Conservation (phyloP, 208 protist species). For the Leishmania lainsoni region DNA sequence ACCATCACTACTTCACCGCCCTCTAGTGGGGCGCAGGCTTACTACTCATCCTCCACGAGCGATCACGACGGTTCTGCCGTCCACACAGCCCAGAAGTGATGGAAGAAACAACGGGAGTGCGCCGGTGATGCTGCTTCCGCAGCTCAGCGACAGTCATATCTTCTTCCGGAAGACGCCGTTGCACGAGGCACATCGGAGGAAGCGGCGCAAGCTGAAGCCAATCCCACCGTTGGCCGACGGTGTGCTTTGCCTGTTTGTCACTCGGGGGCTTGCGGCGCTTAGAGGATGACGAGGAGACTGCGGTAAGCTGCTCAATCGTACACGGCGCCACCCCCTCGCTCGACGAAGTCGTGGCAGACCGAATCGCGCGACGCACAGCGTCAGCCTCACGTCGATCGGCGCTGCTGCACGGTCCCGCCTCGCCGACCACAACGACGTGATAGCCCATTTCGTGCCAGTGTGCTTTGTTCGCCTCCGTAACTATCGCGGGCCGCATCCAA, state of each 20-base stretch:
- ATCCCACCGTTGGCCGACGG: not conserved
- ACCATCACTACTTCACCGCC: not conserved
- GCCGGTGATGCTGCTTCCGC: not conserved
- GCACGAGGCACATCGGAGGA: slow-evolving; percentile 66
- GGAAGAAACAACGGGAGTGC: not conserved
- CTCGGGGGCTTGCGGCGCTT: not conserved
- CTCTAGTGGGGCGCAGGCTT: slow-evolving; percentile 16
- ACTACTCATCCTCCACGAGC: not conserved
- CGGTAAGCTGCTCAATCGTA: not conserved
- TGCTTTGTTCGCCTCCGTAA: slow-evolving; percentile 23
- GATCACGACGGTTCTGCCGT: not conserved
- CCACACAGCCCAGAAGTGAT: not conserved
- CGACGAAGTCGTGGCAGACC: not conserved
- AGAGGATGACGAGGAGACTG: not conserved
- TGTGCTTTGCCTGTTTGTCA: not conserved
- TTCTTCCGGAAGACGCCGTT: slow-evolving; percentile 40
- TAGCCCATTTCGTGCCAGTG: slow-evolving; percentile 84
- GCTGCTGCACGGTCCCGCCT: not conserved
- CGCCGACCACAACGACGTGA: slow-evolving; percentile 64
- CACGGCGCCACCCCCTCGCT: not conserved
- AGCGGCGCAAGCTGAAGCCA: slow-evolving; percentile 56
- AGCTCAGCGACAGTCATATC: slow-evolving; percentile 20
- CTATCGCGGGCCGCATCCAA: slow-evolving; percentile 15
- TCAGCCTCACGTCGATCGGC: not conserved
- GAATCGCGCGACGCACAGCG: slow-evolving; percentile 6